Evolutionary conservation across 352 stramenopile genomes (phyloP), one percentile per base, ranked within the genome.

Genomic region (Saprolegnia parasitica): DNA sequence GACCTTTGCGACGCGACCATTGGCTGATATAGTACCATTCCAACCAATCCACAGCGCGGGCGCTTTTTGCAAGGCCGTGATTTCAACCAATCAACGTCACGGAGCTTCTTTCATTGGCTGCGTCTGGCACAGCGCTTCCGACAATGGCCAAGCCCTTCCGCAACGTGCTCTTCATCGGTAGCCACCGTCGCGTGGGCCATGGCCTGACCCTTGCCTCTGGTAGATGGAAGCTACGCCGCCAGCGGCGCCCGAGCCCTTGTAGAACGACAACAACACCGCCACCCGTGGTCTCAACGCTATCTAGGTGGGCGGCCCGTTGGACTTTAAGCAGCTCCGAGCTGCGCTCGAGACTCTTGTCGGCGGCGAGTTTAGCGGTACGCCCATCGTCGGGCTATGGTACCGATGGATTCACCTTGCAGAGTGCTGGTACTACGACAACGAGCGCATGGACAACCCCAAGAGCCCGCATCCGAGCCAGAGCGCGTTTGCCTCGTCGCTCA

Each of bases 341-440:
- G 78, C 78, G 40, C 55, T 95, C 24, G 86, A 95, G 65, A 52
- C 75, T 21, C 73, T 82, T 32, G 72, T 76, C 26, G 71, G 56
- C 15, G 79, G 74, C 2, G 73, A 74, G 10, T 83, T 93, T 23
- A 73, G 75, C 77, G 86, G 86, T 91, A 74, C 4, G 29, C 11
- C 23, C 42, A 18, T 9, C 21, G 20, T 8, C n/a, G 10, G 4
- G 0, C 1, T 23, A 13, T 26, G 1, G 62, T 68, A 5, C 11
- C 49, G 8, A 37, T n/a, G 13, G 50, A 24, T 35, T 8, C 37
- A 56, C 18, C 10, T 37, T n/a, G n/a, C 65, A 95, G 86, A 95
- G 75, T 92, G 86, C 76, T 95, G 86, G 86, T 93, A 88, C 67
- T 95, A 93, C 65, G 85, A 93, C 47, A 84, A 95, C 23, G 88